Percentiles rank a stretch among this genome's conserved stretches.
Conservation (phyloP, 2,329 filamentous ascomycete species). For the Berkeleyomyces rouxiae region DNA sequence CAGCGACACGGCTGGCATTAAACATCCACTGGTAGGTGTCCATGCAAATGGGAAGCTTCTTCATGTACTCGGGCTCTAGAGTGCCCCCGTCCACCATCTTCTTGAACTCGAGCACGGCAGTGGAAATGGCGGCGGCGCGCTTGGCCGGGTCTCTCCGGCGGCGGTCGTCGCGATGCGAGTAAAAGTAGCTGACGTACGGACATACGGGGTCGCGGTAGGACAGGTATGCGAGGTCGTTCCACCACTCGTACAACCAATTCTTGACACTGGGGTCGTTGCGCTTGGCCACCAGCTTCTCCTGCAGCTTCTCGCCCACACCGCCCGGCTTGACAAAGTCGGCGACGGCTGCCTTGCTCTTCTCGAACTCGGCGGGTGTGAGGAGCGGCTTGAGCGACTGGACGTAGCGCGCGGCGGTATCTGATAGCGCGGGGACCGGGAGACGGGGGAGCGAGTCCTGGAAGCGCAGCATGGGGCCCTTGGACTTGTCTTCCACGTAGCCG, state of each 20-base stretch:
- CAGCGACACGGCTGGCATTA: conserved; percentile 75
- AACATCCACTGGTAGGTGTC: conserved; percentile 99
- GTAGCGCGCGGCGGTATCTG: conserved; percentile 68
- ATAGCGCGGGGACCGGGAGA: conserved; percentile 63
- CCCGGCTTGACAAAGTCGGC: conserved; percentile 79
- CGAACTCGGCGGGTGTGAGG: conserved; percentile 50
- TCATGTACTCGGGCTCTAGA: conserved; percentile 97
- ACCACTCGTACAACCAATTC: conserved; percentile 98
- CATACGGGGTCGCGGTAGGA: conserved; percentile 88
- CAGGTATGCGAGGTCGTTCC: conserved; percentile 90
- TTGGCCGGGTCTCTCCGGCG: conserved; percentile 75
- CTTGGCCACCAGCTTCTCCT: conserved; percentile 69
- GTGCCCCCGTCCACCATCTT: conserved; percentile 67
- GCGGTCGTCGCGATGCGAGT: conserved; percentile 90
- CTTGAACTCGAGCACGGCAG: conserved; percentile 83
- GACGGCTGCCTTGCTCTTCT: conserved; percentile 64
- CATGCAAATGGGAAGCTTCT: conserved; percentile 94
- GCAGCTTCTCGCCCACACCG: conserved; percentile 64
- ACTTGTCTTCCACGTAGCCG: conserved; percentile 68
- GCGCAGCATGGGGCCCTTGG: conserved; percentile 65
- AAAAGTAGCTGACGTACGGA: conserved; percentile 98
- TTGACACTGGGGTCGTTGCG: conserved; percentile 64
- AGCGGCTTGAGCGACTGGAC: conserved; percentile 65
- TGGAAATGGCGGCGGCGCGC: conserved; percentile 79
- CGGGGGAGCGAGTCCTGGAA: conserved; percentile 74